Conservation (phyloP, 164 flowering plant genomes). For the Magnolia kwangsiensis region DNA sequence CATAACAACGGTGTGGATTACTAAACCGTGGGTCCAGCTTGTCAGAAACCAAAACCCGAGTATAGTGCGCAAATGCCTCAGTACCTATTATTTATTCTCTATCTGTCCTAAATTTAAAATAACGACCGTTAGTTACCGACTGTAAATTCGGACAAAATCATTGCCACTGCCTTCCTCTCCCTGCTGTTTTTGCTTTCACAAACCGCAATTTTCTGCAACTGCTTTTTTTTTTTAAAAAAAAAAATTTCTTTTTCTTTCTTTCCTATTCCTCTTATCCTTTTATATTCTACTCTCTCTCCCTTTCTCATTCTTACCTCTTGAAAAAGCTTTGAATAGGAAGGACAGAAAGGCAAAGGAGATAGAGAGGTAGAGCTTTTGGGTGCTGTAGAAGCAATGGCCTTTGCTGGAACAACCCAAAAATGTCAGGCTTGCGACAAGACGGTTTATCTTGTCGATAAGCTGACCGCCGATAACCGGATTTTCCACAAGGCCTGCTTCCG, state of each 20-base stretch:
- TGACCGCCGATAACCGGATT: conserved; percentile 75
- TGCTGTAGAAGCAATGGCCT: conserved; percentile 49
- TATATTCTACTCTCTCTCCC: not conserved
- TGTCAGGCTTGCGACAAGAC: conserved; percentile 91
- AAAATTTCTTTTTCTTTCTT: not conserved
- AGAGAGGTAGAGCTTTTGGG: not conserved
- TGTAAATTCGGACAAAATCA: not conserved
- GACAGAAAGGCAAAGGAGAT: not conserved
- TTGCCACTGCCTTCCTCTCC: not conserved
- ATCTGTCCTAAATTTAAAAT: not conserved
- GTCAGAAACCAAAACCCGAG: not conserved
- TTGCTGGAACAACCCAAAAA: conserved; percentile 89
- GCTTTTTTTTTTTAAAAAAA: not conserved
- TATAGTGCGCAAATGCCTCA: too few species aligned
- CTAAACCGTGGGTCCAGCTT: not conserved
- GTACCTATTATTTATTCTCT: not conserved
- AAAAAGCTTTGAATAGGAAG: not conserved
- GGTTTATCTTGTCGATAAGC: conserved; percentile 80
- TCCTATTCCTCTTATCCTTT: not conserved
- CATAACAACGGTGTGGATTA: not conserved
- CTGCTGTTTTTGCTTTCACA: conserved; percentile 1
- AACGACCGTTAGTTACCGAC: not conserved
- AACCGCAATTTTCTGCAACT: not conserved
- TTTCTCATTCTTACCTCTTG: not conserved
- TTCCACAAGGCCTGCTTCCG: conserved; percentile 89